Base-by-base conservation (phyloP, 2,329 filamentous ascomycete genomes). In the Exophiala spinifera region DNA sequence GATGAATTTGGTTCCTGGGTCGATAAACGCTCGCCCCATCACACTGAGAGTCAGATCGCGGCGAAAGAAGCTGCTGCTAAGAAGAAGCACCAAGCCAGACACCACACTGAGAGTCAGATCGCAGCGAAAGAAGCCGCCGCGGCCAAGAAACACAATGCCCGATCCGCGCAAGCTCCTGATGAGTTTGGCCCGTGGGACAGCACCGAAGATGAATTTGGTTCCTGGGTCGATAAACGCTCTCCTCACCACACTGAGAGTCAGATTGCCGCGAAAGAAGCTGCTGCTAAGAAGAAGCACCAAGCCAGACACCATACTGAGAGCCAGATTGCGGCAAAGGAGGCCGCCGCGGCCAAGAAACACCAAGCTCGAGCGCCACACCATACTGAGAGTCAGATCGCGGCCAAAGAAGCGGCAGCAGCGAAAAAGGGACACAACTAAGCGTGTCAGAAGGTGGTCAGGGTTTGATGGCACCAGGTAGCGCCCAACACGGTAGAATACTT, bases 211-310 rank as follows among this genome's bases (percentile, higher is more conserved):
- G 53, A 56, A 15, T 56, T 56, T 19, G 53, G 49, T 10, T 51
- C 47, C 10, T 56, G 47, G 53, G 33, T 56, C 10, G 53, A 56
- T 31, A 56, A 51, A 25, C 53, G 44, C 10, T 42, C 45, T 3
- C 46, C 42, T 44, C 53, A 52, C 19, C 53, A 56, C 37, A 56
- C 53, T 3, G 53, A 56, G 19, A 43, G 42, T 23, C 53, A 56
- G 36, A 56, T 56, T 21, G 53, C 53, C 11, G 53, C 53, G 3
- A 56, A 56, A 25, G 28, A 56, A 36, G 37, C 31, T 10, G 53
- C 53, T 4, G 25, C 23, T n/a, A 42, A 28, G 6, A 52, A 46
- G 33, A 52, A 52, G 25, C 36, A 50, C 34, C 20, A 45, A 4
- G 14, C 4, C 4, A 4, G 34, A 3, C 34, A 37, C 14, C 34